These are phyloP conservation scores for Nicotiana obtusifolia DNA, from an alignment of 257 asterid genomes.

Conservation along the genomic window DNA sequence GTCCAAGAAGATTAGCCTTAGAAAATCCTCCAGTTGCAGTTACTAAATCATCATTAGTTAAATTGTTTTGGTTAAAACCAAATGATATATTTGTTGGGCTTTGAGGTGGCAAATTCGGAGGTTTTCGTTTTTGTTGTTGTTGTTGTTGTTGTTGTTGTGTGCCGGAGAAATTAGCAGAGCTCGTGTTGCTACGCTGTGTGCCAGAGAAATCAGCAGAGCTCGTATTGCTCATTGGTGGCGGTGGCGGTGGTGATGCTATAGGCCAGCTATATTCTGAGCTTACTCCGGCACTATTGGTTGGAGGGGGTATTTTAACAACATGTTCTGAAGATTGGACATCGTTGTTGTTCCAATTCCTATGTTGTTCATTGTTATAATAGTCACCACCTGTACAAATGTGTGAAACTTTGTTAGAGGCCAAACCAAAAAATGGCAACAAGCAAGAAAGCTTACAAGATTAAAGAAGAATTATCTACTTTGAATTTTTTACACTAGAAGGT, in stretches of 20 bases:
- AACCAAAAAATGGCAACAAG: neutral
- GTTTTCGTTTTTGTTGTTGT: neutral
- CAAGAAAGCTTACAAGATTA: neutral
- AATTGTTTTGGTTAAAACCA: neutral
- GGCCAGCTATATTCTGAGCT: neutral
- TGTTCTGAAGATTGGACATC: neutral
- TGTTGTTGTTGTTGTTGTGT: neutral
- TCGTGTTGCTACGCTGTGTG: neutral
- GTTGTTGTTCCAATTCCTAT: neutral
- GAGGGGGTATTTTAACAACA: neutral
- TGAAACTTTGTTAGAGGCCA: neutral
- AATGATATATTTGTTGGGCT: neutral
- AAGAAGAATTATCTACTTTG: no score
- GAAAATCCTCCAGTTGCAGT: constrained; percentile 10
- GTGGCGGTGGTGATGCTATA: neutral
- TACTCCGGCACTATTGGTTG: neutral
- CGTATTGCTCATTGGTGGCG: neutral
- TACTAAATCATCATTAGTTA: constrained; percentile 12
- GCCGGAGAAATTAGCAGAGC: neutral
- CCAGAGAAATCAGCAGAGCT: neutral
- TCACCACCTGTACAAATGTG: neutral
- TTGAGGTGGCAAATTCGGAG: neutral
- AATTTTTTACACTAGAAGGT: no score
- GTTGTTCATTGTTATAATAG: neutral
- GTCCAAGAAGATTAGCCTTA: constrained; percentile 13